Conservation (phyloP, 495 filamentous ascomycete genomes). For the Cercophora scortea region DNA sequence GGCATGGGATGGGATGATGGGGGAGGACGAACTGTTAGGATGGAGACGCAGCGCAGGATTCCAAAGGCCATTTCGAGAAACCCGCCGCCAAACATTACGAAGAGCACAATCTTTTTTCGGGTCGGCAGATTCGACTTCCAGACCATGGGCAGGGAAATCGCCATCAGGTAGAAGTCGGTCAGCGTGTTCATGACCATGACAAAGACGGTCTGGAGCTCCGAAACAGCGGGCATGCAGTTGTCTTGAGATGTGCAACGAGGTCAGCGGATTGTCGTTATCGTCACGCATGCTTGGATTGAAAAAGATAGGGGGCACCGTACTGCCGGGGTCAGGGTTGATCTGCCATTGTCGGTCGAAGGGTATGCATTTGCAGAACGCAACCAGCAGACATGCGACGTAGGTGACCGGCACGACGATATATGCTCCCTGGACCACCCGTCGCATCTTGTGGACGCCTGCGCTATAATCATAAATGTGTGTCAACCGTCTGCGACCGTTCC, state of each 20-base stretch:
- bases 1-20: neutral
- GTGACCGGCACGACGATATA: conserved; percentile 37
- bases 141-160: neutral
- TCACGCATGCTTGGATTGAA: neutral
- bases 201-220: neutral
- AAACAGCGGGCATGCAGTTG: neutral
- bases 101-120: neutral
- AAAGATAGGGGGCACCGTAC: conserved; percentile 25
- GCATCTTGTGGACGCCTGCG: conserved; percentile 35
- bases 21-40: neutral
- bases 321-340: conserved; percentile 49
- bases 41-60: neutral
- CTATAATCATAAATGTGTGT: too few species aligned
- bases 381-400: conserved; percentile 42
- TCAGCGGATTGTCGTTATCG: neutral
- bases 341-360: conserved; percentile 52
- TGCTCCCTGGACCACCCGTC: conserved; percentile 36
- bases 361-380: conserved; percentile 29
- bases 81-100: neutral
- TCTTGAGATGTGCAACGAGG: neutral
- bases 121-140: neutral
- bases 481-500: neutral
- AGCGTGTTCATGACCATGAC: neutral
- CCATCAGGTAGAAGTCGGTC: neutral
- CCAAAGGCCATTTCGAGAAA: neutral